A percentile compares a stretch with the other conserved stretches of the same genome.
These are phyloP conservation scores for Talinum fruticosum DNA, from an alignment of 148 eudicot species.

Conservation along the genomic window DNA sequence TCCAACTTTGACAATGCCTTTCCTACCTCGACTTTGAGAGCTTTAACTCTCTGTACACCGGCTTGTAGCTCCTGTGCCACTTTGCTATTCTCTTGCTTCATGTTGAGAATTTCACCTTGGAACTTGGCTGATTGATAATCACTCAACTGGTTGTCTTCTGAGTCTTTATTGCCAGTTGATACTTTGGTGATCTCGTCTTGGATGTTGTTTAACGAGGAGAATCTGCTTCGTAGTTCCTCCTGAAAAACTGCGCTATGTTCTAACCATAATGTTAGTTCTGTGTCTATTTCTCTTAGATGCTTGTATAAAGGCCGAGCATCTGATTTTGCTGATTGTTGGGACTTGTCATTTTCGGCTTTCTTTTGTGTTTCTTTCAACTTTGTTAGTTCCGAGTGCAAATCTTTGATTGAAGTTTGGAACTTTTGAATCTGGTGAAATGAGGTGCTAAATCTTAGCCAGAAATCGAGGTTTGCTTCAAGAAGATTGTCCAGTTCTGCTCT, in stretches of 20 bases:
- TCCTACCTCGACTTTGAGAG: slow-evolving; percentile 45
- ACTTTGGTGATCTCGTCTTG: slow-evolving; percentile 51
- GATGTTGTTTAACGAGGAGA: slow-evolving; percentile 50
- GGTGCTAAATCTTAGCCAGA: slow-evolving; percentile 80
- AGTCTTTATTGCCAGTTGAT: slow-evolving; percentile 18
- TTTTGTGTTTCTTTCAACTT: slow-evolving; percentile 39
- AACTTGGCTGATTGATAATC: slow-evolving; percentile 66
- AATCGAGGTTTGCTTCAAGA: slow-evolving; percentile 68
- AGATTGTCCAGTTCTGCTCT: slow-evolving; percentile 58
- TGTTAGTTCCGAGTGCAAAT: slow-evolving; percentile 47
- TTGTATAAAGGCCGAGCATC: slow-evolving; percentile 62
- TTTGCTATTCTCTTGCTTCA: slow-evolving; percentile 77
- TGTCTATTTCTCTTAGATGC: slow-evolving; percentile 65
- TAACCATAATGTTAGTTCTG: slow-evolving; percentile 67
- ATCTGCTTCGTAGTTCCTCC: slow-evolving; percentile 56
- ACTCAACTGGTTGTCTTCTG: slow-evolving; percentile 31
- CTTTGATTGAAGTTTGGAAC: slow-evolving; percentile 56
- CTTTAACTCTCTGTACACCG: slow-evolving; percentile 47
- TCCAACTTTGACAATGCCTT: slow-evolving; percentile 45
- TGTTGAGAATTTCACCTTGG: slow-evolving; percentile 73
- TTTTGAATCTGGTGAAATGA: slow-evolving; percentile 73
- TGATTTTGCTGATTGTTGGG: slow-evolving; percentile 33
- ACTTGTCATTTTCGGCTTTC: slow-evolving; percentile 24
- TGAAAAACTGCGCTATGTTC: slow-evolving; percentile 63
- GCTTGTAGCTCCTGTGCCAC: slow-evolving; percentile 58